Percentiles rank a stretch among this genome's conserved stretches.
Conservation (phyloP, 2,329 filamentous ascomycete species). For the Xylariaceae sp. region DNA sequence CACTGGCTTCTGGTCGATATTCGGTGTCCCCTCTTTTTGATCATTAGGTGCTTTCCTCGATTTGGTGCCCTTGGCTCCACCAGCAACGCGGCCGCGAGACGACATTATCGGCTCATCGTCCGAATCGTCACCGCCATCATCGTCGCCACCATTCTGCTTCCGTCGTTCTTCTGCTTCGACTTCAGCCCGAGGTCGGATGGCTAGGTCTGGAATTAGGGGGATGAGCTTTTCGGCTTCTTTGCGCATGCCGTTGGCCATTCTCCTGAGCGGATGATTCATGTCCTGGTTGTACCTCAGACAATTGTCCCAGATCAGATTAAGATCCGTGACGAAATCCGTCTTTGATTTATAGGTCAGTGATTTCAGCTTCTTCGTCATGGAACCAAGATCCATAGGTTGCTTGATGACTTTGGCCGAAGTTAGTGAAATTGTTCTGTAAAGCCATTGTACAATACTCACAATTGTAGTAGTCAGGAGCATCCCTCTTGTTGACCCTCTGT, state of each 20-base stretch:
- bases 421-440: conserved; percentile 20
- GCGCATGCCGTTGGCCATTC: conserved; percentile 94
- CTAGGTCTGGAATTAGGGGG: conserved; percentile 90
- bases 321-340: conserved; percentile 89
- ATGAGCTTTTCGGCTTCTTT: conserved; percentile 98
- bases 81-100: conserved; percentile 88
- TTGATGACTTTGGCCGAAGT: conserved; percentile 75
- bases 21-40: conserved; percentile 80
- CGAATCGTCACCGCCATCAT: conserved; percentile 86
- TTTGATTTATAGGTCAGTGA: conserved; percentile 83
- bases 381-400: conserved; percentile 95
- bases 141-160: conserved; percentile 83
- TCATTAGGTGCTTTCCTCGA: conserved; percentile 77
- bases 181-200: conserved; percentile 88
- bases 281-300: conserved; percentile 96
- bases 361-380: conserved; percentile 98
- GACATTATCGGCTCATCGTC: conserved; percentile 99
- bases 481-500: conserved; percentile 93
- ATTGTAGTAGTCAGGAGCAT: conserved; percentile 93
- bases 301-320: conserved; percentile 96
- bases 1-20: conserved; percentile 74
- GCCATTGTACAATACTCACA: conserved; percentile 61
- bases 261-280: conserved; percentile 82
- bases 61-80: conserved; percentile 78
- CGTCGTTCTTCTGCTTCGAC: conserved; percentile 88